Conservation (phyloP, 139 green algal species). For the Monoraphidium neglectum region DNA sequence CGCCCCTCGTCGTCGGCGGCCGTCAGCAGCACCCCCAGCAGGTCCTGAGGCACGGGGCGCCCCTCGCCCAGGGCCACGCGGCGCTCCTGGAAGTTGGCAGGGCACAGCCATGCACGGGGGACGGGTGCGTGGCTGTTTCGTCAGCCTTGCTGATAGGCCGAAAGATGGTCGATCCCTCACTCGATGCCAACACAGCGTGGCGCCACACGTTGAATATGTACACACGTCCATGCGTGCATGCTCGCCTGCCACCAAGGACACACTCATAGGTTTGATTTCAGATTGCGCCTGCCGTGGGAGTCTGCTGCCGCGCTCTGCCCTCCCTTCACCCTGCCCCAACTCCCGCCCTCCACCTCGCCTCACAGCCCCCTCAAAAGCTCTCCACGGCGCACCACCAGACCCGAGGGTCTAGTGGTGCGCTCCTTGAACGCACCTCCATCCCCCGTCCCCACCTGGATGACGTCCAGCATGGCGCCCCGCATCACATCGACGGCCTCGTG, state of each 20-base stretch:
- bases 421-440: not conserved
- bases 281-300: too few relatives aligned
- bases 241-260: too few relatives aligned
- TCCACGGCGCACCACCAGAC: too few relatives aligned
- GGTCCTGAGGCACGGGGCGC: constrained; percentile 32
- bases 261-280: too few relatives aligned
- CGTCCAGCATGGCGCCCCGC: constrained; percentile 52
- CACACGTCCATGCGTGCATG: too few relatives aligned
- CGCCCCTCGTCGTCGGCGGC: constrained; percentile 53
- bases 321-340: not conserved
- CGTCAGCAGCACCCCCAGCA: constrained; percentile 64
- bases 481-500: constrained; percentile 47
- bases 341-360: not conserved
- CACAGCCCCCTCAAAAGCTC: too few relatives aligned
- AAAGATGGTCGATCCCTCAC: too few relatives aligned
- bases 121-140: constrained; percentile 27
- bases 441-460: constrained; percentile 36
- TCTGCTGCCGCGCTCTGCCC: not conserved
- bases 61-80: constrained; percentile 27
- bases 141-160: too few relatives aligned
- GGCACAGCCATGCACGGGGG: not conserved
- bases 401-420: too few relatives aligned
- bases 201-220: too few relatives aligned
- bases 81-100: constrained; percentile 29
- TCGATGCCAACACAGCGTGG: too few relatives aligned